Evolutionary conservation across 2,329 filamentous ascomycete species (phyloP).

Genomic region (Passalora sequoiae): DNA sequence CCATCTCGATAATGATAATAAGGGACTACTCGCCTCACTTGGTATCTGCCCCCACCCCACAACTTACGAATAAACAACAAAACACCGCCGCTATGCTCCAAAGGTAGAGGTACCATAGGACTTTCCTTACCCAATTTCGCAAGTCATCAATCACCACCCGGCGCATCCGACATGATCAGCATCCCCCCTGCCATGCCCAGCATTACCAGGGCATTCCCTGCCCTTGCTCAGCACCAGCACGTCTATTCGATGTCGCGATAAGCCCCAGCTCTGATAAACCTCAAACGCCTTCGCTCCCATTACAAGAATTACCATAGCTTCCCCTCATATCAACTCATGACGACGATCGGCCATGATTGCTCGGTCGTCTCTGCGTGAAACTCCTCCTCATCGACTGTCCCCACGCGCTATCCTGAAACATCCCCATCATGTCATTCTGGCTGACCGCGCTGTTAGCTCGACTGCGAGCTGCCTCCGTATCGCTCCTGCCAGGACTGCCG

Average conservation of each 20-base stretch:
- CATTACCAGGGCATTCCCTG: too few relatives aligned
- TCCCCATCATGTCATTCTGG: conserved; percentile 71
- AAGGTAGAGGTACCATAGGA: background rate
- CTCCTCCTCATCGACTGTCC: conserved; percentile 86
- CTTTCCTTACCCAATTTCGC: too few relatives aligned
- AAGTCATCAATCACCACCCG: conserved; percentile 2
- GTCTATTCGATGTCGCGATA: too few relatives aligned
- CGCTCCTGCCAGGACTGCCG: conserved; percentile 19
- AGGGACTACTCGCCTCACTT: too few relatives aligned
- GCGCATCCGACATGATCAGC: background rate
- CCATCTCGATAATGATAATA: too few relatives aligned
- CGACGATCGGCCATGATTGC: conserved; percentile 25
- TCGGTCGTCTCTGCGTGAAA: conserved; percentile 60
- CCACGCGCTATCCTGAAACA: conserved; percentile 87
- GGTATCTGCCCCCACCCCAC: too few relatives aligned
- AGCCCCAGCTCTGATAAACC: too few relatives aligned
- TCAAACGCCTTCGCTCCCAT: too few relatives aligned
- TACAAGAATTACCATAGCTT: too few relatives aligned
- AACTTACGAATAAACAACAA: too few relatives aligned
- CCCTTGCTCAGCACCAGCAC: too few relatives aligned
- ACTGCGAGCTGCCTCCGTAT: conserved; percentile 41
- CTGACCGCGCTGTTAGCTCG: conserved; percentile 65
- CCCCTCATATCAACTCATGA: conserved; percentile 10
- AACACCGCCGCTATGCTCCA: background rate
- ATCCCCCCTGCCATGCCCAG: background rate